phyloP scores from a whole-genome alignment of 1,139 yeast species.

The Kluyveromyces sp. region DNA sequence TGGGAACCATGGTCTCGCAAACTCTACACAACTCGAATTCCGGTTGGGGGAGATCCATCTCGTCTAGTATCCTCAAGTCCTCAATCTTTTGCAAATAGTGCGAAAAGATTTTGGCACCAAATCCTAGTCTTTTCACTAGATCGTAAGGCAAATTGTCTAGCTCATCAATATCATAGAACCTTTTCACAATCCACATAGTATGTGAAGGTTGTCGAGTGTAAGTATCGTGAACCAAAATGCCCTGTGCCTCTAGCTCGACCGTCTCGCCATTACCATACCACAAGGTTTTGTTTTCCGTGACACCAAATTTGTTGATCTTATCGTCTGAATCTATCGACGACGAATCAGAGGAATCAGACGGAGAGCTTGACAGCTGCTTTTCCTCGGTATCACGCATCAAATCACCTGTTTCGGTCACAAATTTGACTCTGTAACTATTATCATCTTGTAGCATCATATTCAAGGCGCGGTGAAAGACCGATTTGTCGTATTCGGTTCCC shows the following conservation, averaged over 20 bases:
- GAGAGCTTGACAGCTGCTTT: neutral
- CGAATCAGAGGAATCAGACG: neutral
- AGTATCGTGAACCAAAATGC: conserved; percentile 75
- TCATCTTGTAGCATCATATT: conserved; percentile 68
- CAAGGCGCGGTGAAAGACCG: conserved; percentile 65
- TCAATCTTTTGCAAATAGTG: conserved; percentile 61
- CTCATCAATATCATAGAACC: conserved; percentile 54
- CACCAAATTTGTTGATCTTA: neutral
- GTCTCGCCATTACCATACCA: conserved; percentile 30
- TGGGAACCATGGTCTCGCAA: conserved; percentile 86
- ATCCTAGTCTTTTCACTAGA: conserved; percentile 69
- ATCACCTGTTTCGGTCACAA: conserved; percentile 29
- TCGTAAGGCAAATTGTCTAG: conserved; percentile 61
- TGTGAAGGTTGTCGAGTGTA: conserved; percentile 59
- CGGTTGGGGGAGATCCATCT: conserved; percentile 64
- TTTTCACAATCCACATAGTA: conserved; percentile 90
- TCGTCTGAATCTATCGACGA: neutral
- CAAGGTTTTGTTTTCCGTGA: neutral
- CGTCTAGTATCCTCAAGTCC: conserved; percentile 55
- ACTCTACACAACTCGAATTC: conserved; percentile 78
- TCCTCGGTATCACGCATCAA: conserved; percentile 1
- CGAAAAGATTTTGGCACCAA: conserved; percentile 81
- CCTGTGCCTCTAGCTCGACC: conserved; percentile 87
- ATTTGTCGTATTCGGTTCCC: conserved; percentile 60
- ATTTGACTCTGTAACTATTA: conserved; percentile 69